phyloP scores from a whole-genome alignment of 2,329 filamentous ascomycete genomes.

The Thielaviopsis euricoi region DNA sequence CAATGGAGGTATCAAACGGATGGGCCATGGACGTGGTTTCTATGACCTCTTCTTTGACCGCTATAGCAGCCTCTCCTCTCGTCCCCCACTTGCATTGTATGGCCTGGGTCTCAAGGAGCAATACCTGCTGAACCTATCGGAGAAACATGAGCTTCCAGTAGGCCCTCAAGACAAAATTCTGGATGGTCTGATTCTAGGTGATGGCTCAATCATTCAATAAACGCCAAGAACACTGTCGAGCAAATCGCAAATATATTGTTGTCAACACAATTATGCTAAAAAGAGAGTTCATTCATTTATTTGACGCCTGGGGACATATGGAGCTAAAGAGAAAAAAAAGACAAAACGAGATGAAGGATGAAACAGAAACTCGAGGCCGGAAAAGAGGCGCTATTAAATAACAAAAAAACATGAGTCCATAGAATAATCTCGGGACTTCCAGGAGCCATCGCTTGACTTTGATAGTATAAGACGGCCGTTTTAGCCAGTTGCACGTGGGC shows the following conservation, averaged over 20 bases:
- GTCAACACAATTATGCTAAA: not conserved
- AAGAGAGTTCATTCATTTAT: not conserved
- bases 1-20: slow-evolving; percentile 44
- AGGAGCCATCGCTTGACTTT: not conserved
- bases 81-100: slow-evolving; percentile 34
- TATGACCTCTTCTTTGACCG: slow-evolving; percentile 85
- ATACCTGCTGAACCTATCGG: slow-evolving; percentile 38
- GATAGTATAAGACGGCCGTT: not conserved
- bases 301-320: not conserved
- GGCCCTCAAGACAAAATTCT: slow-evolving; percentile 5
- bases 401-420: slow-evolving; percentile 9
- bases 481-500: not conserved
- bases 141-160: not conserved
- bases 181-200: slow-evolving; percentile 6
- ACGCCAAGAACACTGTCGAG: not conserved
- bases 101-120: slow-evolving; percentile 80
- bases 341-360: not conserved
- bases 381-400: slow-evolving; percentile 8
- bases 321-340: not conserved
- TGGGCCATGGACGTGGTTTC: slow-evolving; percentile 92
- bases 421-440: not conserved
- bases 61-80: slow-evolving; percentile 32
- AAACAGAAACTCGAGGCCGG: not conserved
- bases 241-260: too few species aligned
- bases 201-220: slow-evolving; percentile 6